A percentile compares a stretch with the other conserved stretches of the same genome.
phyloP scores from a whole-genome alignment of 2,329 filamentous ascomycete genomes.

The Thyridium curvatum region DNA sequence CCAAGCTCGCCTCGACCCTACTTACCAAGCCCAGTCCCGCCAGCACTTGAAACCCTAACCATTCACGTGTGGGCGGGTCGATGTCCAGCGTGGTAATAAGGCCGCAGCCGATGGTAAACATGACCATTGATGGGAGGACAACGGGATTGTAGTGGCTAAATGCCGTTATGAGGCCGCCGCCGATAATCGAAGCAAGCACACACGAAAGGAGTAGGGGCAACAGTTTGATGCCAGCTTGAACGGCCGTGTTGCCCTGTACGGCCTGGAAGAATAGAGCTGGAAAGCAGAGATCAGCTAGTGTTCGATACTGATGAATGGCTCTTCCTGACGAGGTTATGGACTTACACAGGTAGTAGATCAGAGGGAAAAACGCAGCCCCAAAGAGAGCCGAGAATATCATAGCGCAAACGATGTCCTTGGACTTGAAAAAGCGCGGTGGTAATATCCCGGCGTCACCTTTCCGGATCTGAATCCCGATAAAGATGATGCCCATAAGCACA shows the following conservation, averaged over 20 bases:
- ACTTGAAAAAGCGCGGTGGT: conserved; percentile 40
- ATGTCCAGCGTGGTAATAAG: conserved; percentile 23
- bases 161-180: conserved; percentile 16
- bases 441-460: conserved; percentile 41
- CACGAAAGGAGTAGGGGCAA: conserved; percentile 46
- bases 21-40: conserved; percentile 3
- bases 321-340: too few species aligned
- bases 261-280: conserved; percentile 47
- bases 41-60: conserved; percentile 26
- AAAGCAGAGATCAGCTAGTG: background rate
- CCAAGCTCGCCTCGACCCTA: too few species aligned
- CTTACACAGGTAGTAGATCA: conserved; percentile 48
- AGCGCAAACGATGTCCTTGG: conserved; percentile 31
- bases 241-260: conserved; percentile 44
- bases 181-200: conserved; percentile 25
- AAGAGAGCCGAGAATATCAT: conserved; percentile 40
- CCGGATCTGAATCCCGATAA: conserved; percentile 37
- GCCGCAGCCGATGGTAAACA: conserved; percentile 15
- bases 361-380: conserved; percentile 43
- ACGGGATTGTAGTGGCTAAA: conserved; percentile 7
- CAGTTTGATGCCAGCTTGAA: conserved; percentile 48
- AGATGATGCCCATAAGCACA: conserved; percentile 37
- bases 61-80: conserved; percentile 19
- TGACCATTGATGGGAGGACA: background rate
- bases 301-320: too few species aligned